A percentile compares a stretch with the other conserved stretches of the same genome.
These are phyloP conservation scores for Daldinia caldariorum DNA, from an alignment of 495 filamentous ascomycete genomes.

Conservation along the genomic window DNA sequence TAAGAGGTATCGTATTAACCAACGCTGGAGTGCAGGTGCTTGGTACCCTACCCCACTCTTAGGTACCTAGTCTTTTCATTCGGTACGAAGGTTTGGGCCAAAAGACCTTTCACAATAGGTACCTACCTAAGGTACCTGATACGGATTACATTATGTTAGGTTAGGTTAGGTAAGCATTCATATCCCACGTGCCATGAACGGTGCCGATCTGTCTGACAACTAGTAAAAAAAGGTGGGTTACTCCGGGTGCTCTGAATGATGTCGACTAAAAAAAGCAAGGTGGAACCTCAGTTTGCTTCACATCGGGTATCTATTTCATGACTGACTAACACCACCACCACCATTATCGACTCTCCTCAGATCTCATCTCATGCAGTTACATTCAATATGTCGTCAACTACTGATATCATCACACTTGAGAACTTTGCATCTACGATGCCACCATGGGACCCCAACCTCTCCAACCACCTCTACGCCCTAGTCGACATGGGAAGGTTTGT, in stretches of 20 bases:
- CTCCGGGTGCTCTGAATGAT: neutral
- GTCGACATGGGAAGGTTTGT: slow-evolving; percentile 81
- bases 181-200: neutral
- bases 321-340: neutral
- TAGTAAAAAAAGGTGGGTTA: neutral
- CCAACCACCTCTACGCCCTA: slow-evolving; percentile 63
- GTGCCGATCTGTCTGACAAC: neutral
- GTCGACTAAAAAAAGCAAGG: slow-evolving; percentile 13
- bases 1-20: neutral
- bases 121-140: too few relatives aligned
- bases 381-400: slow-evolving; percentile 41
- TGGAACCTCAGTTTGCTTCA: neutral
- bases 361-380: slow-evolving; percentile 11
- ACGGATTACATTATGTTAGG: too few relatives aligned
- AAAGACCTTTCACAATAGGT: too few relatives aligned
- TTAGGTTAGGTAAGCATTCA: too few relatives aligned
- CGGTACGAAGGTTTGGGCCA: too few relatives aligned
- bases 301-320: neutral
- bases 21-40: neutral
- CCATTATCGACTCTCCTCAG: neutral
- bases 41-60: neutral
- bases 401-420: slow-evolving; percentile 60
- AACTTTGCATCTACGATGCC: slow-evolving; percentile 62
- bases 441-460: slow-evolving; percentile 52
- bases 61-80: too few relatives aligned